Conservation (phyloP, 768 basidiomycete genomes). For the Suillus spraguei region DNA sequence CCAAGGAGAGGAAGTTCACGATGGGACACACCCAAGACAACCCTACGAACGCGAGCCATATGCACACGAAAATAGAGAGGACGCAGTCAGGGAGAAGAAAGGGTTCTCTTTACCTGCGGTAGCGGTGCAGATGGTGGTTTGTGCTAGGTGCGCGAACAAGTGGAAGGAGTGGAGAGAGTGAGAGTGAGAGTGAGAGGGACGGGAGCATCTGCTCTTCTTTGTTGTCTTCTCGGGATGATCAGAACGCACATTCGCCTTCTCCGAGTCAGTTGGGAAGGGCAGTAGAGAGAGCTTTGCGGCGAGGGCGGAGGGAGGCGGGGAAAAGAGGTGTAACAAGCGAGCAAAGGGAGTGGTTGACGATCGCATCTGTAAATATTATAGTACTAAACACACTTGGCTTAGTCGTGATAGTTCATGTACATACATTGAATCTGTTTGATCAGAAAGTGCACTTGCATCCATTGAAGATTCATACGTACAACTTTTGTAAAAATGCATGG, state of each 20-base stretch:
- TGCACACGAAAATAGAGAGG: conserved; percentile 40
- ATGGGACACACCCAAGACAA: neutral
- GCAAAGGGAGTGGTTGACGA: neutral
- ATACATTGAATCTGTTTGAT: too few species aligned
- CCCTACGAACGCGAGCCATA: neutral
- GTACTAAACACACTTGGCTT: neutral
- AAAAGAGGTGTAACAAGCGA: neutral
- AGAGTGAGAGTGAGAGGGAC: conserved; percentile 18
- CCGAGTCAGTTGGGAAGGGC: conserved; percentile 18
- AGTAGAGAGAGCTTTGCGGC: conserved; percentile 32
- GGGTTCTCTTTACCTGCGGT: conserved; percentile 80
- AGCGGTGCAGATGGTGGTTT: conserved; percentile 68
- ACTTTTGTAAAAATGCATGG: too few species aligned
- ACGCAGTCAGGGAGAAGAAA: conserved; percentile 63
- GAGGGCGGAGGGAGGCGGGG: conserved; percentile 24
- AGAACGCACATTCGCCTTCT: neutral
- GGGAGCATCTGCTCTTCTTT: neutral
- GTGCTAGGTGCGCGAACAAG: conserved; percentile 46
- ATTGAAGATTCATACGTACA: too few species aligned
- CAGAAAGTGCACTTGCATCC: too few species aligned
- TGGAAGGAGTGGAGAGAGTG: conserved; percentile 23
- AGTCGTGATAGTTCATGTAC: too few species aligned
- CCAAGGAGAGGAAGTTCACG: neutral
- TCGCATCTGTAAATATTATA: neutral
- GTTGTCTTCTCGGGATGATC: conserved; percentile 1